phyloP scores from a whole-genome alignment of 352 stramenopile species.

The Globisporangium ultimum region DNA sequence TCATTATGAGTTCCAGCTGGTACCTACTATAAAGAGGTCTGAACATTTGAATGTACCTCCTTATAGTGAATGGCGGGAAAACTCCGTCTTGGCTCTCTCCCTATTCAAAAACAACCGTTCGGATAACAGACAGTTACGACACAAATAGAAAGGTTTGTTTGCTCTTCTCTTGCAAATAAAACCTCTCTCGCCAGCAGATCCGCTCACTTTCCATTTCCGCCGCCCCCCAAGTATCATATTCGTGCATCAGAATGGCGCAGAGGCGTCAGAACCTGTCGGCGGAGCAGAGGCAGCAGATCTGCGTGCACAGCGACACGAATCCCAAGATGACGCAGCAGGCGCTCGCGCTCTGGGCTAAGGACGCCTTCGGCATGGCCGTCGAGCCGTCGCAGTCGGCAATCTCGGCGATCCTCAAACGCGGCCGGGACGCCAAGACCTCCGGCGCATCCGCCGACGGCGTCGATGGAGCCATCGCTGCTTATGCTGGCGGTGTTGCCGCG shows the following conservation, averaged over 20 bases:
- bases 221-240: not conserved
- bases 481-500: no score
- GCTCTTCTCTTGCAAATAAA: not conserved
- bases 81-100: not conserved
- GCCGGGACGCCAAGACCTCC: not conserved
- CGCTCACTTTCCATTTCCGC: not conserved
- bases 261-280: conserved; percentile 1
- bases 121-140: no score
- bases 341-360: conserved; percentile 12
- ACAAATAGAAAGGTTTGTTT: not conserved
- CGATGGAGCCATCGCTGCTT: no score
- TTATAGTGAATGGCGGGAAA: not conserved
- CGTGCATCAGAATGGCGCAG: not conserved
- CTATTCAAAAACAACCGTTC: no score
- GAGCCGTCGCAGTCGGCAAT: conserved; percentile 15
- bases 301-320: conserved; percentile 5
- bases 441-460: no score
- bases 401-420: conserved; percentile 12
- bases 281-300: conserved; percentile 10
- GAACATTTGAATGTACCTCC: not conserved
- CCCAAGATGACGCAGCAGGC: conserved; percentile 16
- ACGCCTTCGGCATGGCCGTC: conserved; percentile 7
- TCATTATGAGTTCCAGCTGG: not conserved
- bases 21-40: not conserved
- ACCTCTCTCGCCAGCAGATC: not conserved